Base-by-base conservation (phyloP, 305 asterid genomes). In the Fraxinus baroniana region DNA sequence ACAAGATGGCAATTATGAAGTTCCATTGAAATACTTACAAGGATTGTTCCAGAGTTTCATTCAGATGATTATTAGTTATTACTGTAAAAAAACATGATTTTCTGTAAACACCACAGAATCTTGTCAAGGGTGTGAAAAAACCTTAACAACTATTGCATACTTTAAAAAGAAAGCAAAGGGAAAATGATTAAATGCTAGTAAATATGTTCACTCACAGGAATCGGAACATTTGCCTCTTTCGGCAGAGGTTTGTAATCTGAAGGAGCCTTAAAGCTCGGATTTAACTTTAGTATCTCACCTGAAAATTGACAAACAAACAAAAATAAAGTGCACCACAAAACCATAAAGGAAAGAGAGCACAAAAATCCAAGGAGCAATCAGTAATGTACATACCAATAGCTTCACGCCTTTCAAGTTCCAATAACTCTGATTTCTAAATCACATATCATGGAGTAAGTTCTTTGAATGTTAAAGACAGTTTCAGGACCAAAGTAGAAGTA, bases 361-460 rank as follows among this genome's bases (percentile, higher is more conserved):
- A 80, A 3, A 77, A 26, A 74, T 73, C 35, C 55, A 55, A 35
- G 77, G 22, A 78, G 75, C 24, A 64, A 44, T 52, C 79, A 74
- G 74, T 66, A 35, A 79, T 83, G 60, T 79, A 82, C 93, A 10
- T 89, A 95, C 99, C 99, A 55, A 91, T 91, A 79, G 93, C 90
- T 88, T 94, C 99, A 44, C 90, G 94, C 87, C 85, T 91, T 89
- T 96, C 99, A 82, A 92, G 89, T 83, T 90, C 94, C 98, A 94
- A 85, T 46, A 81, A 78, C 80, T 88, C 88, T 62, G 77, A 81
- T 60, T 88, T 93, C 99, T 93, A 82, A 76, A 86, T 78, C 44
- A 76, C 82, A 84, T 72, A 55, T 62, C 24, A 8, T 24, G 49
- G 28, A 10, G 82, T 86, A 82, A 88, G 88, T 71, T 80, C 73